A percentile compares a stretch with the other conserved stretches of the same genome.
These are phyloP conservation scores for Funneliformis mosseae DNA, from an alignment of 192 early-diverging fungal genomes.

Conservation along the genomic window DNA sequence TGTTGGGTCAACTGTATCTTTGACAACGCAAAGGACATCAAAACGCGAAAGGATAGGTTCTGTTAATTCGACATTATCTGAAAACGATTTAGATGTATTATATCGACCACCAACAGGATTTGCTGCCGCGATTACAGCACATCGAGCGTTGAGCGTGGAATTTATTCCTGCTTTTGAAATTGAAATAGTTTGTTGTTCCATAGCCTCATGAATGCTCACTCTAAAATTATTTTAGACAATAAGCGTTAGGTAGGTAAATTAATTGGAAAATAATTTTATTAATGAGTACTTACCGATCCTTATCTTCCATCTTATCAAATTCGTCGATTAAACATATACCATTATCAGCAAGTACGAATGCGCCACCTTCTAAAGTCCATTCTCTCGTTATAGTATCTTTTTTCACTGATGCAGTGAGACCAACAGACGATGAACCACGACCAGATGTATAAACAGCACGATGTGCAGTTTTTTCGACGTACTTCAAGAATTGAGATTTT, in stretches of 20 bases:
- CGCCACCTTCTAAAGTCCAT: conserved; percentile 90
- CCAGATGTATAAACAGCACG: conserved; percentile 86
- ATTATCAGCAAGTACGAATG: conserved; percentile 83
- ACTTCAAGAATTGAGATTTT: conserved; percentile 86
- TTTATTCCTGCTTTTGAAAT: conserved; percentile 89
- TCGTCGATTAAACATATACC: conserved; percentile 89
- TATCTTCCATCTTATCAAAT: conserved; percentile 92
- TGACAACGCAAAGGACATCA: conserved; percentile 94
- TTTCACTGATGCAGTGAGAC: conserved; percentile 80
- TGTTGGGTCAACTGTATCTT: conserved; percentile 90
- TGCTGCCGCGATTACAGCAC: conserved; percentile 79
- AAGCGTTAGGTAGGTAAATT: not conserved
- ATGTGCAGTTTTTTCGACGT: conserved; percentile 82
- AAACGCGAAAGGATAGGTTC: conserved; percentile 99
- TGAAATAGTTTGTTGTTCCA: conserved; percentile 90
- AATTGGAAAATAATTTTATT: not conserved
- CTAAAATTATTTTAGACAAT: conserved; percentile 38
- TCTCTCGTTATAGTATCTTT: conserved; percentile 86
- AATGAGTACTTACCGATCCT: conserved; percentile 56
- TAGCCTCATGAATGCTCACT: conserved; percentile 94
- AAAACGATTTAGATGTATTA: conserved; percentile 89
- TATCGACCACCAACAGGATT: conserved; percentile 87
- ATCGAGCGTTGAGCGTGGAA: conserved; percentile 82
- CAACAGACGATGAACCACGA: conserved; percentile 84
- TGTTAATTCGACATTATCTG: conserved; percentile 96